Percentiles rank a stretch among this genome's conserved stretches.
These are phyloP conservation scores for Sclerotinia sclerotiorum DNA, from an alignment of 2,329 filamentous ascomycete genomes.

Conservation along the genomic window DNA sequence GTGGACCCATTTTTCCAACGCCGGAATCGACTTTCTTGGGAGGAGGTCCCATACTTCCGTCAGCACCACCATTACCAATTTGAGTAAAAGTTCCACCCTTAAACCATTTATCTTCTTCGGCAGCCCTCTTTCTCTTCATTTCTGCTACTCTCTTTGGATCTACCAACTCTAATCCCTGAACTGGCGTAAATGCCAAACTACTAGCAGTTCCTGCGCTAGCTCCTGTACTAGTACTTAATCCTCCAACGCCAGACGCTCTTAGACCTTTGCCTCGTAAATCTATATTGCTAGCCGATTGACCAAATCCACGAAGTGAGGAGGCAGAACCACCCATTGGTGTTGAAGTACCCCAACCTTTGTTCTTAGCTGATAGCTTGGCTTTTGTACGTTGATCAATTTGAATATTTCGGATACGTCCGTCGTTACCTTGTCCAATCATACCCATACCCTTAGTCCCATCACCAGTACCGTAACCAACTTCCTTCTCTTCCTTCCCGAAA, in stretches of 20 bases:
- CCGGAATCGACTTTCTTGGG: slow-evolving; percentile 74
- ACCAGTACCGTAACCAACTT: slow-evolving; percentile 85
- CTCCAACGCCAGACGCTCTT: slow-evolving; percentile 78
- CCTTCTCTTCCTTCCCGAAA: slow-evolving; percentile 92
- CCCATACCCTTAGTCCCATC: slow-evolving; percentile 85
- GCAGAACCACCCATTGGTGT: slow-evolving; percentile 65
- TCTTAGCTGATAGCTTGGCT: slow-evolving; percentile 91
- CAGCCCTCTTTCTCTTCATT: slow-evolving; percentile 84
- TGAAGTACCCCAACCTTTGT: slow-evolving; percentile 85
- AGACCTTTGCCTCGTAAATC: slow-evolving; percentile 73
- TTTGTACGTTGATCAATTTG: slow-evolving; percentile 92
- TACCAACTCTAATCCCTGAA: slow-evolving; percentile 91
- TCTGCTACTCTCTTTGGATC: slow-evolving; percentile 90
- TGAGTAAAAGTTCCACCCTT: slow-evolving; percentile 97
- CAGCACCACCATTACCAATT: slow-evolving; percentile 54
- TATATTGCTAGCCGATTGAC: slow-evolving; percentile 60
- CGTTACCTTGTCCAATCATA: slow-evolving; percentile 88
- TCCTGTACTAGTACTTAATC: slow-evolving; percentile 51
- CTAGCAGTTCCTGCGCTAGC: slow-evolving; percentile 72
- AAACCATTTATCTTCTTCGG: slow-evolving; percentile 95
- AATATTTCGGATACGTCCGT: slow-evolving; percentile 81
- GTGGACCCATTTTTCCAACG: slow-evolving; percentile 49
- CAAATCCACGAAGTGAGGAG: slow-evolving; percentile 81
- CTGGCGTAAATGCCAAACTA: slow-evolving; percentile 88
- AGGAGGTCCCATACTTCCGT: slow-evolving; percentile 75